Evolutionary conservation across 2,329 filamentous ascomycete genomes (phyloP).

Genomic region (Coniosporium tulheliwenetii): DNA sequence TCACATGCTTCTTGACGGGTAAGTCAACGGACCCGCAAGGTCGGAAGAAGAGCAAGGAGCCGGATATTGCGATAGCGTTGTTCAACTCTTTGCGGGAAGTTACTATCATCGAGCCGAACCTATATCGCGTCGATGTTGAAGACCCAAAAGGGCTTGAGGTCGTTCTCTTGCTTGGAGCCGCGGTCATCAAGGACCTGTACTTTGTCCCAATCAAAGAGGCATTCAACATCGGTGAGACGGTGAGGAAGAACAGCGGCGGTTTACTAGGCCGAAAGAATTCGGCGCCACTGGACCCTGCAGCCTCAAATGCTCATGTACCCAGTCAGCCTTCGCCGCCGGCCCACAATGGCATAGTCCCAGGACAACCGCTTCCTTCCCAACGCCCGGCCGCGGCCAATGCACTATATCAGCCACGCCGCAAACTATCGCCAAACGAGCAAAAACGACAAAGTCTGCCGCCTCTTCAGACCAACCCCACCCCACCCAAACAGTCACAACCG

Average conservation of each 20-base stretch:
- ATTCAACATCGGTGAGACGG: slow-evolving; percentile 51
- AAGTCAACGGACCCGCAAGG: slow-evolving; percentile 49
- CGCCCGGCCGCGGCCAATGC: background rate
- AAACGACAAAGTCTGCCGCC: slow-evolving; percentile 11
- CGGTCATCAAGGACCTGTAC: slow-evolving; percentile 46
- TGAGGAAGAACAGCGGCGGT: background rate
- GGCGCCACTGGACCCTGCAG: background rate
- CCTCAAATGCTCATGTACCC: background rate
- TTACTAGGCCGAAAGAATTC: background rate
- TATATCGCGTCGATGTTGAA: slow-evolving; percentile 80
- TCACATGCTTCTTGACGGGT: slow-evolving; percentile 77
- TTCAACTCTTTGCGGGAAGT: slow-evolving; percentile 63
- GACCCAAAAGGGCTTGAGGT: slow-evolving; percentile 89
- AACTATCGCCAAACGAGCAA: background rate
- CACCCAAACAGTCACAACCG: slow-evolving; percentile 8
- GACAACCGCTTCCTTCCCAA: background rate
- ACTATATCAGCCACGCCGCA: background rate
- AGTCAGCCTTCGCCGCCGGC: background rate
- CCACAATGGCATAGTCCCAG: background rate
- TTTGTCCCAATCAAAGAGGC: slow-evolving; percentile 51
- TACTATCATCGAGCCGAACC: slow-evolving; percentile 85
- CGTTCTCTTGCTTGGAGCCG: slow-evolving; percentile 47
- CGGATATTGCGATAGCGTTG: slow-evolving; percentile 87
- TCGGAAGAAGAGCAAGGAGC: slow-evolving; percentile 70
- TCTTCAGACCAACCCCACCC: slow-evolving; percentile 11